Conservation (phyloP, 2,329 filamentous ascomycete species). For the Fusarium cyanostomum region DNA sequence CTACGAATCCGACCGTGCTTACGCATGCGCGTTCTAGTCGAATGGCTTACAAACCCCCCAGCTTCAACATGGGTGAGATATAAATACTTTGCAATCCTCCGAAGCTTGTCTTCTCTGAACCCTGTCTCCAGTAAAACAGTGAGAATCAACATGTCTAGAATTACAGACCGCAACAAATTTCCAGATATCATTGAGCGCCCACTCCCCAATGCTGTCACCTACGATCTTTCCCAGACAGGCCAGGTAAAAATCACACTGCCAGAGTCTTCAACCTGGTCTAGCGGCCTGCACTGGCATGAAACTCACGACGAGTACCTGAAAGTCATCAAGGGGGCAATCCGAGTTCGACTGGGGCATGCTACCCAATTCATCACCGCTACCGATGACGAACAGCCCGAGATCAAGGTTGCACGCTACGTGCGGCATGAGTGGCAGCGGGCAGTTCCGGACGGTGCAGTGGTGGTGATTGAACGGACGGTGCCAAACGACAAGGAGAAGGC, state of each 20-base stretch:
- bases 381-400: conserved; percentile 35
- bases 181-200: conserved; percentile 9
- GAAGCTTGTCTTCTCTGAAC: no score
- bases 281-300: conserved; percentile 60
- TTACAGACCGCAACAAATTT: neutral
- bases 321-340: conserved; percentile 51
- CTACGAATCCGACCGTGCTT: no score
- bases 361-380: conserved; percentile 33
- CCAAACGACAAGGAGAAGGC: conserved; percentile 57
- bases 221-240: conserved; percentile 49
- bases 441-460: conserved; percentile 41
- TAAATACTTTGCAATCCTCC: no score
- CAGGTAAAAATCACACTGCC: conserved; percentile 57
- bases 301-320: conserved; percentile 57
- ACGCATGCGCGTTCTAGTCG: no score
- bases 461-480: conserved; percentile 59
- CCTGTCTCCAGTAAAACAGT: no score
- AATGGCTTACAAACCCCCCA: no score
- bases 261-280: conserved; percentile 55
- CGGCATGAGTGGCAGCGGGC: conserved; percentile 60
- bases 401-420: conserved; percentile 49
- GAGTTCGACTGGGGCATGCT: conserved; percentile 32
- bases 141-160: neutral
- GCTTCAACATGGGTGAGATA: no score
- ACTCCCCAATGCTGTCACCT: conserved; percentile 34